Base-by-base conservation (phyloP, 805 yeast species). In the Metschnikowia reukaufii region DNA sequence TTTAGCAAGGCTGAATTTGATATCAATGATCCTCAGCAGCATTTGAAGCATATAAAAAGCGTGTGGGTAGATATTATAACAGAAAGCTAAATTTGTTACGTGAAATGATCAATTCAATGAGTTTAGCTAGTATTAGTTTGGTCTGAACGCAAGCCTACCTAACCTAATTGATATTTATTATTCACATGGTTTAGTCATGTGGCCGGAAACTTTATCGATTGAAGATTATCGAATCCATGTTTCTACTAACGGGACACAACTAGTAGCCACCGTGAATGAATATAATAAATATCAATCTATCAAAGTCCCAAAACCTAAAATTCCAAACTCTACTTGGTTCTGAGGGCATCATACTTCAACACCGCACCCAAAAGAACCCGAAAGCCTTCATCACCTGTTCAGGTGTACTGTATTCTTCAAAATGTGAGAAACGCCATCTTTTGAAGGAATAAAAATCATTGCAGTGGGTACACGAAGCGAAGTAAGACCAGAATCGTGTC, bases 391-490 rank as follows among this genome's bases (percentile, higher is more conserved):
- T 78, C n/a, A 81, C 72, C 49, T 83, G 81, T 49, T 82, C 82
- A 2, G 87, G 88, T 0, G 79, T 72, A 17, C 83, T 73, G 59
- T 81, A 84, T 56, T 84, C 90, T 44, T 73, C 77, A 8, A 83
- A 85, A 61, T 82, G 61, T 84, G 90, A 20, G 83, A 76, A 32
- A 84, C 69, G 19, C 89, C 89, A 56, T 80, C 83, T 52, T 67
- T 76, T 25, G 84, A 77, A 6, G 91, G 90, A 56, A 83, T 80
- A 60, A 84, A 84, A 29, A 84, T 78, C 89, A 84, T 84, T 1
- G 88, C 78, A 0, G 90, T 83, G 34, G 91, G 90, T 34, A 79
- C 76, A 38, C 73, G 69, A 5, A 66, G 56, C 7, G 79, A 72
- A 1, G 85, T 80, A 18, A 77, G 73, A 55, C 88, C 82, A 6